Percentiles rank a stretch among this genome's conserved stretches.
These are phyloP conservation scores for Coprinopsis strossmayeri DNA, from an alignment of 768 basidiomycete genomes.

Conservation along the genomic window DNA sequence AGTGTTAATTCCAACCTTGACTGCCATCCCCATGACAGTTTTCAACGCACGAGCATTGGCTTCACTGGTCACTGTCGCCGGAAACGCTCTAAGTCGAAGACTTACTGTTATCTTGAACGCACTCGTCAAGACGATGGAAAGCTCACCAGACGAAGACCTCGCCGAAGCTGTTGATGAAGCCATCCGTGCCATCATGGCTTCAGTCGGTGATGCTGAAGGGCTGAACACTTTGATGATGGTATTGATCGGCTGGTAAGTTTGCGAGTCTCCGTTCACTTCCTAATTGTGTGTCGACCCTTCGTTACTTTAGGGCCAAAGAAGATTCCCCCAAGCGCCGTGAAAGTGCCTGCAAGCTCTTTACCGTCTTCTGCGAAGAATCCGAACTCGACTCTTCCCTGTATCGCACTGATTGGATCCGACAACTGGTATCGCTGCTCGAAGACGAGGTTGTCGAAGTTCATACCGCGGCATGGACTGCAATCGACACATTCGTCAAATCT, in stretches of 20 bases:
- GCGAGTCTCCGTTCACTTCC: too few species aligned
- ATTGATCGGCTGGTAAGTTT: conserved; percentile 77
- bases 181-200: conserved; percentile 63
- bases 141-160: conserved; percentile 64
- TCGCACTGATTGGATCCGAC: conserved; percentile 91
- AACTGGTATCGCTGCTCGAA: conserved; percentile 77
- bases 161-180: conserved; percentile 67
- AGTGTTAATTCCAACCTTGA: conserved; percentile 89
- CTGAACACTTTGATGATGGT: conserved; percentile 85
- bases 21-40: conserved; percentile 82
- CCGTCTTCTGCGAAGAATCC: conserved; percentile 77
- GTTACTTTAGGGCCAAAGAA: conserved; percentile 66
- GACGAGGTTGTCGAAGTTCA: conserved; percentile 72
- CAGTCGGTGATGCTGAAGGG: conserved; percentile 82
- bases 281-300: background rate
- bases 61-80: conserved; percentile 90
- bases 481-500: conserved; percentile 86
- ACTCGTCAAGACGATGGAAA: conserved; percentile 72
- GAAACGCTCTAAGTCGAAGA: conserved; percentile 80
- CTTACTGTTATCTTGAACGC: conserved; percentile 73
- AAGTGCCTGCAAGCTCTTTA: conserved; percentile 73
- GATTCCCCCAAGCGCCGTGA: conserved; percentile 65
- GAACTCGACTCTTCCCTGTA: conserved; percentile 80
- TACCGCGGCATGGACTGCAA: conserved; percentile 72
- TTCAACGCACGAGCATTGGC: conserved; percentile 93